These are phyloP conservation scores for Pythium scleroteichum DNA, from an alignment of 352 stramenopile genomes.

Conservation along the genomic window DNA sequence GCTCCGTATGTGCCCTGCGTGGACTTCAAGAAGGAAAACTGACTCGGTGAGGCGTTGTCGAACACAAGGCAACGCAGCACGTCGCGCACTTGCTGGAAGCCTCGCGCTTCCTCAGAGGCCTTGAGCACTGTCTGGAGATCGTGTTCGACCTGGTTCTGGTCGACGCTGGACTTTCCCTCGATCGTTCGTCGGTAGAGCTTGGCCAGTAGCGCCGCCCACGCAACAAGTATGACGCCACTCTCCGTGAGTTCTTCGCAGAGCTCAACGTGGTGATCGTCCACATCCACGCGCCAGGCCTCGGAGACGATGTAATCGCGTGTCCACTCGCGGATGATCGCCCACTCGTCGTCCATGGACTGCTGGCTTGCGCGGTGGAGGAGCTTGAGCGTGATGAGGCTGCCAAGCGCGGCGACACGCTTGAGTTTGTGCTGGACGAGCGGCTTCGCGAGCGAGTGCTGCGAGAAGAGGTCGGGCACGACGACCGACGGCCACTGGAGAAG, in stretches of 20 bases:
- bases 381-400: conserved; percentile 17
- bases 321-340: conserved; percentile 9
- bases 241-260: conserved; percentile 29
- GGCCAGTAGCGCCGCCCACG: conserved; percentile 55
- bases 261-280: conserved; percentile 25
- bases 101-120: conserved; percentile 40
- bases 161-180: not conserved
- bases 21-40: conserved; percentile 21
- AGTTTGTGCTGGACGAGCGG: conserved; percentile 22
- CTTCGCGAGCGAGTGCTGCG: conserved; percentile 19
- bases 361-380: conserved; percentile 23
- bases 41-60: conserved; percentile 23
- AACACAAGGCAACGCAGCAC: conserved; percentile 50
- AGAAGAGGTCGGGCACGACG: conserved; percentile 29
- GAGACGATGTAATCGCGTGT: conserved; percentile 15
- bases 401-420: conserved; percentile 15
- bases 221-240: conserved; percentile 50
- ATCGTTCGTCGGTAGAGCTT: conserved; percentile 29
- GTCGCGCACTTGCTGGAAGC: conserved; percentile 59
- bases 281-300: conserved; percentile 23
- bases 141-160: conserved; percentile 30
- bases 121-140: conserved; percentile 47
- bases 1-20: conserved; percentile 11
- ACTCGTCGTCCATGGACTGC: conserved; percentile 15
- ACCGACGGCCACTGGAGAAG: conserved; percentile 24